Conservation (phyloP, 148 eudicot species). For the Amaranthus hypochondriacus region DNA sequence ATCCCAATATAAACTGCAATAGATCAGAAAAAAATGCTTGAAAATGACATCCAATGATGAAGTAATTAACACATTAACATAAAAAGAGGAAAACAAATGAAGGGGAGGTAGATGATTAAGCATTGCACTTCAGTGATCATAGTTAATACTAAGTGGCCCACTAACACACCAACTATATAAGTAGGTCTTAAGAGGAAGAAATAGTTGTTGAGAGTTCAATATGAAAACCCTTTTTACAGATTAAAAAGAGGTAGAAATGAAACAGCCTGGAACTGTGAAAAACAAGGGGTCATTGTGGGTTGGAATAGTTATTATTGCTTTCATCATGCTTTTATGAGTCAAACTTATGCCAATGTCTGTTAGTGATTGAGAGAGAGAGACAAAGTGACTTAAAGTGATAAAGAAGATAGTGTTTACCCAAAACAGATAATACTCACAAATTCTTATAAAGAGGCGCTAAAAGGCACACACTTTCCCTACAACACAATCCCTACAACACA, state of each 20-base stretch:
- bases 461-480: constrained; percentile 11
- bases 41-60: constrained; percentile 8
- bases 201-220: constrained; percentile 16
- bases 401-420: constrained; percentile 2
- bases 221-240: neutral
- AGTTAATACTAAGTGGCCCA: constrained; percentile 18
- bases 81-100: neutral
- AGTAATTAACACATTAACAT: neutral
- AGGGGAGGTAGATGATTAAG: neutral
- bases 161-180: constrained; percentile 2
- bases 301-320: constrained; percentile 18
- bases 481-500: constrained; percentile 13
- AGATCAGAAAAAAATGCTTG: constrained; percentile 2
- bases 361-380: constrained; percentile 10
- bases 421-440: constrained; percentile 3
- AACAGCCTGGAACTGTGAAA: constrained; percentile 25
- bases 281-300: constrained; percentile 11
- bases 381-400: constrained; percentile 2
- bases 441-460: constrained; percentile 27
- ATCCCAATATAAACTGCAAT: neutral
- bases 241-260: neutral
- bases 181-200: neutral
- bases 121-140: neutral
- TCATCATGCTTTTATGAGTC: neutral
- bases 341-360: constrained; percentile 10